A percentile compares a stretch with the other conserved stretches of the same genome.
phyloP scores from a whole-genome alignment of 2,329 filamentous ascomycete genomes.

The Aspergillus amoenus region DNA sequence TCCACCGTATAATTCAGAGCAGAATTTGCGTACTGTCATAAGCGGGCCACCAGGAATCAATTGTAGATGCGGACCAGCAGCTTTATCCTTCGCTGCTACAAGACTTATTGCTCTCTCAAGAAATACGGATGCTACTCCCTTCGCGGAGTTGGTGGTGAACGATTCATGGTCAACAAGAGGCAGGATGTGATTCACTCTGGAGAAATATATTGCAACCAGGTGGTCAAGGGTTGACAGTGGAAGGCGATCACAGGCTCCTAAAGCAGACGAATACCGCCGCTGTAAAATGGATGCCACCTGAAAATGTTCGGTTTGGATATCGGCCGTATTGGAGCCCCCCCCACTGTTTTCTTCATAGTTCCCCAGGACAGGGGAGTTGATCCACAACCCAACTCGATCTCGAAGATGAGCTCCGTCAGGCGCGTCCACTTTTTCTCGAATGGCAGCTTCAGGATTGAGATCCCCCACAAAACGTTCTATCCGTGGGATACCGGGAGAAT shows the following conservation, averaged over 20 bases:
- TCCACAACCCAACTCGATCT: conserved; percentile 34
- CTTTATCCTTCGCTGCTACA: conserved; percentile 38
- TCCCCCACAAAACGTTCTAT: conserved; percentile 41
- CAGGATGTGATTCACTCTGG: conserved; percentile 39
- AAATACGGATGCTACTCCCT: conserved; percentile 32
- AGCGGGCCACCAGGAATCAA: conserved; percentile 30
- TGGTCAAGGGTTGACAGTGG: conserved; percentile 33
- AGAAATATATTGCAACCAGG: conserved; percentile 37
- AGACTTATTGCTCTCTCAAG: conserved; percentile 42
- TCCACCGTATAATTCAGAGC: conserved; percentile 37
- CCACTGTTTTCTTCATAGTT: conserved; percentile 7
- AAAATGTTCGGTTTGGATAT: neutral
- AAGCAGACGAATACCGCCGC: conserved; percentile 24
- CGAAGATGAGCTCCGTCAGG: conserved; percentile 24
- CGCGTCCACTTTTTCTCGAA: conserved; percentile 32
- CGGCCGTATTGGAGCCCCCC: neutral
- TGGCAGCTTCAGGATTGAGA: conserved; percentile 41
- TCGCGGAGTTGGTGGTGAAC: conserved; percentile 21
- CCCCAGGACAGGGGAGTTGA: conserved; percentile 23
- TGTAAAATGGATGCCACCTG: conserved; percentile 22
- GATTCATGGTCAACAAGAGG: conserved; percentile 35
- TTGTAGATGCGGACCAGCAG: conserved; percentile 33
- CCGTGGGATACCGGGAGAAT: conserved; percentile 11
- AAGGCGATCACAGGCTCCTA: conserved; percentile 30
- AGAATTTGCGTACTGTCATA: conserved; percentile 38